phyloP scores from a whole-genome alignment of 169 alveolate genomes.

The Plasmodium gonderi region DNA sequence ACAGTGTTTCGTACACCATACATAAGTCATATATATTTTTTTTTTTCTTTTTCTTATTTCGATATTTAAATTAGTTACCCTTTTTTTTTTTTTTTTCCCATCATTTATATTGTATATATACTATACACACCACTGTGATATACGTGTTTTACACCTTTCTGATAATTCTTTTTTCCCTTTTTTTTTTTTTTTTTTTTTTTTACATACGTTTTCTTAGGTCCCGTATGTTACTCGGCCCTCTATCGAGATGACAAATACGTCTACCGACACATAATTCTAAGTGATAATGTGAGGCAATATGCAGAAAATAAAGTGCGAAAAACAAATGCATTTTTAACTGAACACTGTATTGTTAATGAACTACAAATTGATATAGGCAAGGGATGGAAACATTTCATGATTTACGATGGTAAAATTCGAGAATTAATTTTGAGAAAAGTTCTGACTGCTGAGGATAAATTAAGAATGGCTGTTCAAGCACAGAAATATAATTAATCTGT shows the following conservation, averaged over 20 bases:
- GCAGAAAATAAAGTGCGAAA: conserved; percentile 85
- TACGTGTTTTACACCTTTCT: background rate
- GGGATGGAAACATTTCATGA: conserved; percentile 92
- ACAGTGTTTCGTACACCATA: background rate
- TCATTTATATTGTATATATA: too few species aligned
- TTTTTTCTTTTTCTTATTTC: background rate
- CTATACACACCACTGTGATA: background rate
- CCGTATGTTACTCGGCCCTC: conserved; percentile 89
- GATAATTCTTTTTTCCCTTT: background rate
- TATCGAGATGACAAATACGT: conserved; percentile 87
- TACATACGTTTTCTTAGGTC: conserved; percentile 78
- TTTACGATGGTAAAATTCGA: conserved; percentile 83
- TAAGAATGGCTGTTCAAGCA: conserved; percentile 64
- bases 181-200: background rate
- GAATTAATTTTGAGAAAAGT: conserved; percentile 86
- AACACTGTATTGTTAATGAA: conserved; percentile 85
- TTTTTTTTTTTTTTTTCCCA: background rate
- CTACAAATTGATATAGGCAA: conserved; percentile 86
- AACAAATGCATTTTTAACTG: conserved; percentile 84
- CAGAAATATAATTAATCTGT: conserved; percentile 16
- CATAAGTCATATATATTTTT: background rate
- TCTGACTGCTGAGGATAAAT: conserved; percentile 74
- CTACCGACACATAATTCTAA: conserved; percentile 86
- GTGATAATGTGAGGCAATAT: conserved; percentile 87
- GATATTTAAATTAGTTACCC: background rate